Percentiles rank a stretch among this genome's conserved stretches.
Evolutionary conservation across 2,329 filamentous ascomycete species (phyloP).

Genomic region (Bipolaris victoriae): DNA sequence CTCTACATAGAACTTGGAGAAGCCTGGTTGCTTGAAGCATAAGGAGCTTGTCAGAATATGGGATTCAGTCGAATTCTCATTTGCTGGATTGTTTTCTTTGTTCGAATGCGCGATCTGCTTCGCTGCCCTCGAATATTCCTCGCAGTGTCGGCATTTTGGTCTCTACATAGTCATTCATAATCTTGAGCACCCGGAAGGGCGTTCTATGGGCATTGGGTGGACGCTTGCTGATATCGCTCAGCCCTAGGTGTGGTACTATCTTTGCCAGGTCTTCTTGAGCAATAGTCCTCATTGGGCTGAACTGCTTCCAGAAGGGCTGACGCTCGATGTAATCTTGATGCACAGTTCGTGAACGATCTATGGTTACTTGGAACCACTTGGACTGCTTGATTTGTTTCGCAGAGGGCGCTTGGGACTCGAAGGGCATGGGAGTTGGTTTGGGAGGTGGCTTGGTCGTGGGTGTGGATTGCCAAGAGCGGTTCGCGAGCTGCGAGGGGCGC

Average conservation of each 20-base stretch:
- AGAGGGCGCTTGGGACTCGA: constrained; percentile 17
- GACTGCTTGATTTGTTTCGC: constrained; percentile 19
- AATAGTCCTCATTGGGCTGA: constrained; percentile 39
- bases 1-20: no score
- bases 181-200: constrained; percentile 37
- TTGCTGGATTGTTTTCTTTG: constrained; percentile 13
- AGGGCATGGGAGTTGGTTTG: constrained; percentile 30
- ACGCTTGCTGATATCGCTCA: constrained; percentile 50
- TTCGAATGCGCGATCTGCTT: constrained; percentile 2
- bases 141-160: constrained; percentile 41
- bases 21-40: no score
- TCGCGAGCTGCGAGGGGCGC: constrained; percentile 34
- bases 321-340: constrained; percentile 52
- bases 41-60: no score
- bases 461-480: constrained; percentile 17
- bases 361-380: constrained; percentile 51
- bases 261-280: constrained; percentile 49
- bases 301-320: constrained; percentile 44
- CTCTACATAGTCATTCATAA: constrained; percentile 31
- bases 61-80: background rate
- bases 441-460: constrained; percentile 4
- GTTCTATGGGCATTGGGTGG: constrained; percentile 44
- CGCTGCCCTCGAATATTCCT: constrained; percentile 37
- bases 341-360: constrained; percentile 47
- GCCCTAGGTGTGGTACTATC: constrained; percentile 49